Conservation (phyloP, 78 protist genomes). For the Anaeramoeba flamelloides region DNA sequence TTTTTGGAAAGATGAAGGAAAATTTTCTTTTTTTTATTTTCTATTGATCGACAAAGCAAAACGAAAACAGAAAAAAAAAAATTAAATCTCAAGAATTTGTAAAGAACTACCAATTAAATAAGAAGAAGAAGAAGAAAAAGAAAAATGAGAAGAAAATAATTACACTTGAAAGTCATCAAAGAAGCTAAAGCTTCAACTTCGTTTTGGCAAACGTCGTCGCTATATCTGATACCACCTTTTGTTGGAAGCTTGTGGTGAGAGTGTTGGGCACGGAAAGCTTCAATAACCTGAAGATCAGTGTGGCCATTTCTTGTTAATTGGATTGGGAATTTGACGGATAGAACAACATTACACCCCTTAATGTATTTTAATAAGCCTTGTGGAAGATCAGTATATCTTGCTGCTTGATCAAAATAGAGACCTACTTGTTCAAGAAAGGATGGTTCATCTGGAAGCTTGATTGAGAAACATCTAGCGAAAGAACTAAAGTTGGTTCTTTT, state of each 20-base stretch:
- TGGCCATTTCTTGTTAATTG: neutral
- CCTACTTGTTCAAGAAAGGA: neutral
- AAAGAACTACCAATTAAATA: too few species aligned
- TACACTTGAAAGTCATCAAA: conserved; percentile 73
- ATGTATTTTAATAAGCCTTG: neutral
- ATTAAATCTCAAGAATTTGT: too few species aligned
- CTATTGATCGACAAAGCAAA: too few species aligned
- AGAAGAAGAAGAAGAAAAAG: too few species aligned
- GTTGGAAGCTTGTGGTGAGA: conserved; percentile 61
- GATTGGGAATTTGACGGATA: neutral
- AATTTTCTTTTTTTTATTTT: too few species aligned
- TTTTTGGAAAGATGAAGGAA: too few species aligned
- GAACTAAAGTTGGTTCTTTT: too few species aligned
- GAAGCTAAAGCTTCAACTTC: conserved; percentile 67
- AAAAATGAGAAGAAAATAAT: too few species aligned
- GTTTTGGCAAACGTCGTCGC: conserved; percentile 46
- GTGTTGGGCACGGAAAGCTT: conserved; percentile 74
- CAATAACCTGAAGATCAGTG: conserved; percentile 3
- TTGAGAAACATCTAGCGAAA: too few species aligned
- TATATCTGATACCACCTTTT: conserved; percentile 71
- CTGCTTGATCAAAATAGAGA: neutral
- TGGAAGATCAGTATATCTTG: neutral
- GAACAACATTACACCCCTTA: neutral
- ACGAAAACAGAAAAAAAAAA: too few species aligned
- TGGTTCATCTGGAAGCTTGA: too few species aligned